Base-by-base conservation (phyloP, 352 stramenopile genomes). In the Pythium volutum region DNA sequence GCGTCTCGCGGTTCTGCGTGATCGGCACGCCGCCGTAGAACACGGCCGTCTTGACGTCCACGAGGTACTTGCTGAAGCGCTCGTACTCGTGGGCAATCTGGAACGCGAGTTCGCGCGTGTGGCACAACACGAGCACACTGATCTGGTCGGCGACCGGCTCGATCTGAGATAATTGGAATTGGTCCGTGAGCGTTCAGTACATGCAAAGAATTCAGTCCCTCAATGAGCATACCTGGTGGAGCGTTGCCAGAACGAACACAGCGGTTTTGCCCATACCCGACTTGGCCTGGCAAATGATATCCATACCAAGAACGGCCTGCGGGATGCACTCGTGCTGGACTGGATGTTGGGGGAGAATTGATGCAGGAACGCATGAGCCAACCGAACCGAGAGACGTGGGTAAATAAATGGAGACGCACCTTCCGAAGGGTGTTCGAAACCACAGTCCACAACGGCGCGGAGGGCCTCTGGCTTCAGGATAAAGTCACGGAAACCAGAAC, bases 251-350 rank as follows among this genome's bases (percentile, higher is more conserved):
- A 7, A 99, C 97, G 72, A 99, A 99, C 34, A 99, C 98, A 46
- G 98, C 98, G 0, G 98, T 99, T 84, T 99, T 99, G 66, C 98
- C 98, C 97, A 99, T 99, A 80, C 98, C 98, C 41, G 95, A 99
- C 88, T 99, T 99, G 61, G 98, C 97, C 77, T 99, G 98, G 81
- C 97, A 99, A 79, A 99, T 97, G 66, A 99, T 98, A 76, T 99
- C 98, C 87, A 98, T 98, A 48, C 97, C 97, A n/a, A 99, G 87
- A 52, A 99, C 95, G 38, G 97, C 97, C 75, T 99, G 97, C 25
- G 97, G 97, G 73, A 99, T 99, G 67, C 97, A 99, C 80, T 99
- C 97, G 74, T 99, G 97, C 77, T 98, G 95, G 54, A 98, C 95
- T 97, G 70, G 52, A 47, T 20, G 22, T 41, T 9, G 25, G 3